Conservation (phyloP, 495 filamentous ascomycete genomes). For the Gamarada debralockiae region DNA sequence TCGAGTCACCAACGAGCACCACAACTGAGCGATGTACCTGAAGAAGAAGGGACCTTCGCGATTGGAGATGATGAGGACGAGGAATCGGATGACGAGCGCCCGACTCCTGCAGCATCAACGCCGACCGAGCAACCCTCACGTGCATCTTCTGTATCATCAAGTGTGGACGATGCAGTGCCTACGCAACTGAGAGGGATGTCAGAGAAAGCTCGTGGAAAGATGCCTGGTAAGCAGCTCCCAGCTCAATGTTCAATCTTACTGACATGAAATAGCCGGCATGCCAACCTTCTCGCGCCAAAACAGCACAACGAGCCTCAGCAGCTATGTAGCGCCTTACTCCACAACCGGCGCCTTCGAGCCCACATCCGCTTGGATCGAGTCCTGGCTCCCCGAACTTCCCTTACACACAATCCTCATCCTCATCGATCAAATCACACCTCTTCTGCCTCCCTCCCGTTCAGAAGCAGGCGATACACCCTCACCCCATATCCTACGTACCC, state of each 20-base stretch:
- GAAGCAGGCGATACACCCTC: slow-evolving; percentile 33
- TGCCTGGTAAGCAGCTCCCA: slow-evolving; percentile 50
- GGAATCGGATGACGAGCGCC: slow-evolving; percentile 59
- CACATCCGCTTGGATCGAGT: slow-evolving; percentile 79
- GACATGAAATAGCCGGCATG: slow-evolving; percentile 50
- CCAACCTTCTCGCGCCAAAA: slow-evolving; percentile 86
- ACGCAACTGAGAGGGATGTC: slow-evolving; percentile 93
- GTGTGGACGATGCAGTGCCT: slow-evolving; percentile 78
- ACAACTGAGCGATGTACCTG: slow-evolving; percentile 72
- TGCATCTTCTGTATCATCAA: slow-evolving; percentile 67
- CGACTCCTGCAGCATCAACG: slow-evolving; percentile 63
- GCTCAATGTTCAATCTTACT: background rate
- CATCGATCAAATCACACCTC: slow-evolving; percentile 56
- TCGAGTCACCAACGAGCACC: slow-evolving; percentile 50
- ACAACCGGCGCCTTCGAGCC: slow-evolving; percentile 66
- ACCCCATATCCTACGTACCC: slow-evolving; percentile 37
- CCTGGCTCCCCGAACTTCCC: slow-evolving; percentile 88
- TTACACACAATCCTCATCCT: slow-evolving; percentile 85
- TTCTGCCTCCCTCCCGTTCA: slow-evolving; percentile 36
- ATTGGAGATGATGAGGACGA: slow-evolving; percentile 77
- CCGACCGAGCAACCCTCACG: slow-evolving; percentile 67
- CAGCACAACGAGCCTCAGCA: slow-evolving; percentile 78
- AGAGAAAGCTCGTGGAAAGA: slow-evolving; percentile 94
- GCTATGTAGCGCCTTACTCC: slow-evolving; percentile 52
- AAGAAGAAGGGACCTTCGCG: slow-evolving; percentile 82